Conservation (phyloP, 495 filamentous ascomycete genomes). For the Hypoxylon lenormandii region DNA sequence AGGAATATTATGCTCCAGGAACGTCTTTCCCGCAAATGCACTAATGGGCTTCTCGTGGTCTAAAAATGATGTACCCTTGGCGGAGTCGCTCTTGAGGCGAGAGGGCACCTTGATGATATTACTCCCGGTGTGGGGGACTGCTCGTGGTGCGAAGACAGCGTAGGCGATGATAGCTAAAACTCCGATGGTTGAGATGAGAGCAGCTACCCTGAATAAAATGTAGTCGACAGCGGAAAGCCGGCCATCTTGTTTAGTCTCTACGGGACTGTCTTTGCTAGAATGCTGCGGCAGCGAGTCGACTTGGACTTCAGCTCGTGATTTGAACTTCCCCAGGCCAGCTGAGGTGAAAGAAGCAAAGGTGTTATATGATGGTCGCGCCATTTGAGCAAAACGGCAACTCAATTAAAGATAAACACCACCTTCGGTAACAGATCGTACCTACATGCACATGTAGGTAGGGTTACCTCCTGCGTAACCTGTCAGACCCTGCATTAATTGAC, state of each 20-base stretch:
- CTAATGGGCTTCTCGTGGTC: slow-evolving; percentile 51
- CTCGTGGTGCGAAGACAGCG: slow-evolving; percentile 8
- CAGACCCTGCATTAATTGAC: slow-evolving; percentile 10
- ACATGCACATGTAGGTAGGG: slow-evolving; percentile 10
- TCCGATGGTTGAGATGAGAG: slow-evolving; percentile 31
- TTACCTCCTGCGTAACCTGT: slow-evolving; percentile 27
- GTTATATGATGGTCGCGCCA: slow-evolving; percentile 26
- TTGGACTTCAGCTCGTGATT: background rate
- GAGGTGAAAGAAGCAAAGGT: slow-evolving; percentile 21
- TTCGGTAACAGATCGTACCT: slow-evolving; percentile 9
- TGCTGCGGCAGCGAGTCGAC: slow-evolving; percentile 7
- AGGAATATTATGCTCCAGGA: slow-evolving; percentile 58
- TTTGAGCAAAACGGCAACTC: slow-evolving; percentile 3
- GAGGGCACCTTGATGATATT: slow-evolving; percentile 4
- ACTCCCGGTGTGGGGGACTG: background rate
- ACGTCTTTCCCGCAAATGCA: slow-evolving; percentile 50
- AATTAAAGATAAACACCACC: background rate
- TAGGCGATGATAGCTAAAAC: slow-evolving; percentile 30
- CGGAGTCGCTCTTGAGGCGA: background rate
- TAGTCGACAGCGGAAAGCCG: slow-evolving; percentile 28
- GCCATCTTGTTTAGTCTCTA: slow-evolving; percentile 17
- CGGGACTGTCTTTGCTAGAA: background rate
- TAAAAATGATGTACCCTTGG: slow-evolving; percentile 47
- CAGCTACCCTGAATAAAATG: slow-evolving; percentile 20
- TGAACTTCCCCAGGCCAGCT: background rate